Evolutionary conservation across 495 filamentous ascomycete species (phyloP).

Genomic region (Wilcoxina mikolae): DNA sequence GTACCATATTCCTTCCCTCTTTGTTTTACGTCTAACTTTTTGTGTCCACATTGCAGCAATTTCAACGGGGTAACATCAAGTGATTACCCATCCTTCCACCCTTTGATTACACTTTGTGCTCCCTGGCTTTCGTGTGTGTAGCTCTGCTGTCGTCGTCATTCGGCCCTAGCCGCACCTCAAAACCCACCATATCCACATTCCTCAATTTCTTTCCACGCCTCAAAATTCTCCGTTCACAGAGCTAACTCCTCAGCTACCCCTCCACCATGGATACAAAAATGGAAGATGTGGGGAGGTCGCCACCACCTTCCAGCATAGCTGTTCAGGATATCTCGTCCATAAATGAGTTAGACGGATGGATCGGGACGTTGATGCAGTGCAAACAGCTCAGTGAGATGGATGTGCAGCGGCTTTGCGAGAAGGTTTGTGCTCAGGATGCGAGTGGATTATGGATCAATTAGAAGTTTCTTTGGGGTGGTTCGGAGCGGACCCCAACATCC

Average conservation of each 20-base stretch:
- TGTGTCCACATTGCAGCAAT: no score
- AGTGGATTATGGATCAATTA: not conserved
- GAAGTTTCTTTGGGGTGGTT: not conserved
- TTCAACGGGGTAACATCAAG: no score
- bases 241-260: not conserved
- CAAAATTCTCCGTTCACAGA: not conserved
- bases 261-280: constrained; percentile 84
- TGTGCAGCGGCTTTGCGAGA: constrained; percentile 92
- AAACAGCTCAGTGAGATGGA: constrained; percentile 92
- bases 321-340: constrained; percentile 71
- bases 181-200: no score
- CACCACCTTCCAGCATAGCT: constrained; percentile 63
- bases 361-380: constrained; percentile 94
- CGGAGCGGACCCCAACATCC: not conserved
- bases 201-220: no score
- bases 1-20: no score
- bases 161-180: no score
- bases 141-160: no score
- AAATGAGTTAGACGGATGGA: constrained; percentile 92
- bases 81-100: no score
- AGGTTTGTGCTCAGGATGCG: constrained; percentile 43
- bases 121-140: no score
- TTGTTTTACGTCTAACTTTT: no score
- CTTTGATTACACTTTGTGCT: no score
- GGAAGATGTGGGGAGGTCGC: constrained; percentile 82